phyloP scores from a whole-genome alignment of 306 rosid genomes.

The Cotoneaster glaucophyllus region DNA sequence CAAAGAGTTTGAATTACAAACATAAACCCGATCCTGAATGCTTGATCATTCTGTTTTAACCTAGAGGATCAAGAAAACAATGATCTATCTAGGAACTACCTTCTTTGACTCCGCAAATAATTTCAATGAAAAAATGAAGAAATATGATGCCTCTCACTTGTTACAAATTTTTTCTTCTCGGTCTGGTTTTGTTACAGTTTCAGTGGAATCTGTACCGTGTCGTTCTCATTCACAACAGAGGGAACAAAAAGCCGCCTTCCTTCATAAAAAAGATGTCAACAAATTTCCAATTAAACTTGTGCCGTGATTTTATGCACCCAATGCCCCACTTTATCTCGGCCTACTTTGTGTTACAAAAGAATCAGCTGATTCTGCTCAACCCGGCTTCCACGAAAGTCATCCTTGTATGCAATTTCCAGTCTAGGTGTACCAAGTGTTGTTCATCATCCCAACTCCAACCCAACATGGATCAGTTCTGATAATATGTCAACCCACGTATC shows the following conservation, averaged over 20 bases:
- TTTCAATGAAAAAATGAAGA: background rate
- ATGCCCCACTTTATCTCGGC: constrained; percentile 7
- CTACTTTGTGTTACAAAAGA: background rate
- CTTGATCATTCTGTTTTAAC: background rate
- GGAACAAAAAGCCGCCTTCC: background rate
- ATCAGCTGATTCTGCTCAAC: background rate
- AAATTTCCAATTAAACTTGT: background rate
- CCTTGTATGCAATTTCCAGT: constrained; percentile 1
- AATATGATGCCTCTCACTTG: background rate
- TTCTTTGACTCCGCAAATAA: background rate
- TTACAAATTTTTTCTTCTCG: background rate
- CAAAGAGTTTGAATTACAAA: background rate
- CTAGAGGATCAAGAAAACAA: background rate
- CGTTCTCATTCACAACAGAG: background rate
- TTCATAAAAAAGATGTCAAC: background rate
- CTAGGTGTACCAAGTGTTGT: background rate
- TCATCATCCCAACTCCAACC: constrained; percentile 20
- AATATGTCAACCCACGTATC: constrained; percentile 86
- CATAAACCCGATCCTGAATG: background rate
- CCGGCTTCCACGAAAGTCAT: background rate
- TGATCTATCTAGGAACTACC: background rate
- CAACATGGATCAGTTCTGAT: constrained; percentile 39
- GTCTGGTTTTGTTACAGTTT: background rate
- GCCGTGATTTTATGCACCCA: background rate
- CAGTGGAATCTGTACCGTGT: background rate